phyloP scores from a whole-genome alignment of 139 green algal species.

The Tetradesmus obliquus region DNA sequence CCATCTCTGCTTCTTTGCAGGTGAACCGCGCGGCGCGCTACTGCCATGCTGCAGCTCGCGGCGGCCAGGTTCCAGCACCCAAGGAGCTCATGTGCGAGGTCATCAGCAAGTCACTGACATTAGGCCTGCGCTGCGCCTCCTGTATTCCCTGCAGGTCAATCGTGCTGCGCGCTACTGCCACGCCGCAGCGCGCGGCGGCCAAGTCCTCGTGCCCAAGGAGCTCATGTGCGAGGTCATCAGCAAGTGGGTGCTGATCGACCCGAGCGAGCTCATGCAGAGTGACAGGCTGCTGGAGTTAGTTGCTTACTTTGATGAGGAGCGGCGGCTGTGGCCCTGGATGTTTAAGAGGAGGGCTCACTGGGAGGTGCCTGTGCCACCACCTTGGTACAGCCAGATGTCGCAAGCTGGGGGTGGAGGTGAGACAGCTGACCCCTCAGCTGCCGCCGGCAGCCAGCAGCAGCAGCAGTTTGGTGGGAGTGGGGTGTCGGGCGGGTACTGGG shows the following conservation, averaged over 20 bases:
- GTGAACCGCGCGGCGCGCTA: too few relatives aligned
- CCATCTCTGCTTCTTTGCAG: not conserved
- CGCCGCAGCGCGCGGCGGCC: conserved; percentile 59
- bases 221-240: conserved; percentile 40
- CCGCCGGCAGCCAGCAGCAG: not conserved
- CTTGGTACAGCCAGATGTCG: not conserved
- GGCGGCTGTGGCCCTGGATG: conserved; percentile 21
- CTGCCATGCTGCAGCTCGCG: not conserved
- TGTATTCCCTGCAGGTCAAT: conserved; percentile 62
- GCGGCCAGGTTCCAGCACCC: too few relatives aligned
- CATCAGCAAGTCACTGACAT: conserved; percentile 24
- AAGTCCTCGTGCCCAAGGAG: conserved; percentile 42
- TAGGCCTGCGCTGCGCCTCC: not conserved
- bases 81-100: conserved; percentile 36
- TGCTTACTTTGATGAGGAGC: conserved; percentile 17
- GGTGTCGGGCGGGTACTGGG: not conserved
- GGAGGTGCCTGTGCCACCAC: conserved; percentile 12
- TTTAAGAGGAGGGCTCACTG: conserved; percentile 11
- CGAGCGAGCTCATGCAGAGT: not conserved
- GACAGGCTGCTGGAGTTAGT: conserved; percentile 13
- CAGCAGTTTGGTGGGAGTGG: not conserved
- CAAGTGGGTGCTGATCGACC: conserved; percentile 31
- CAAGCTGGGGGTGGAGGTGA: not conserved
- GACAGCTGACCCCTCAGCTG: too few relatives aligned
- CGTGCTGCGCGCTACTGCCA: conserved; percentile 67